Conservation (phyloP, 495 filamentous ascomycete species). For the Aspergillus bridgeri region DNA sequence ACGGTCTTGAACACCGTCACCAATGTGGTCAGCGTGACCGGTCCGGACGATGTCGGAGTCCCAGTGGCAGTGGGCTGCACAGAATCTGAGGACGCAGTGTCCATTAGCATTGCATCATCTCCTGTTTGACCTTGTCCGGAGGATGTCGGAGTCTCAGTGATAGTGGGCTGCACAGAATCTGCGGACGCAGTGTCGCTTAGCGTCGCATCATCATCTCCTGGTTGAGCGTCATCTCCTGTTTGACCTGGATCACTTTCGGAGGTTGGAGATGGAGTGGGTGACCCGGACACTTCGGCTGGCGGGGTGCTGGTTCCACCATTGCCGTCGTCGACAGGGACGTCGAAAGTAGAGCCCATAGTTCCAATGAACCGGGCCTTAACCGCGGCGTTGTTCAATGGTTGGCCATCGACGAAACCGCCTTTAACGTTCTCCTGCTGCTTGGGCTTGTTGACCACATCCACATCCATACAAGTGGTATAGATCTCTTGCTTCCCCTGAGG, state of each 20-base stretch:
- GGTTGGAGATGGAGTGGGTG: neutral
- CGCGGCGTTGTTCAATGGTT: conserved; percentile 37
- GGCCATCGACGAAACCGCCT: conserved; percentile 24
- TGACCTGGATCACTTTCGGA: too few relatives aligned
- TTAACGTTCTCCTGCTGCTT: conserved; percentile 10
- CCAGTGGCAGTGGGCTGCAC: neutral
- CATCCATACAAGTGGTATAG: conserved; percentile 82
- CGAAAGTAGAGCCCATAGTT: conserved; percentile 8
- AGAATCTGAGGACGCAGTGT: neutral
- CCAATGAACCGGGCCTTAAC: conserved; percentile 36
- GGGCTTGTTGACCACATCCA: conserved; percentile 50
- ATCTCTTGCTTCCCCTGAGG: conserved; percentile 60
- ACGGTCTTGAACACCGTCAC: conserved; percentile 23
- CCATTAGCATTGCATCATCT: neutral
- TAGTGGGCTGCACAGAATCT: neutral
- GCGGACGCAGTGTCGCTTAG: neutral
- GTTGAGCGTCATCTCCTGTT: too few relatives aligned
- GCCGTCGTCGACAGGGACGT: neutral
- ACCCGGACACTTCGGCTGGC: neutral
- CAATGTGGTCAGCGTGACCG: conserved; percentile 16
- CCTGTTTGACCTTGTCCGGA: too few relatives aligned
- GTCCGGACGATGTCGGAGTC: neutral
- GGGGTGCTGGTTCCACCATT: neutral
- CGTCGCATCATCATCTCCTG: too few relatives aligned
- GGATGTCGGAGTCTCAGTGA: neutral